These are phyloP conservation scores for Penicillium cataractarum DNA, from an alignment of 495 filamentous ascomycete species.

Conservation along the genomic window DNA sequence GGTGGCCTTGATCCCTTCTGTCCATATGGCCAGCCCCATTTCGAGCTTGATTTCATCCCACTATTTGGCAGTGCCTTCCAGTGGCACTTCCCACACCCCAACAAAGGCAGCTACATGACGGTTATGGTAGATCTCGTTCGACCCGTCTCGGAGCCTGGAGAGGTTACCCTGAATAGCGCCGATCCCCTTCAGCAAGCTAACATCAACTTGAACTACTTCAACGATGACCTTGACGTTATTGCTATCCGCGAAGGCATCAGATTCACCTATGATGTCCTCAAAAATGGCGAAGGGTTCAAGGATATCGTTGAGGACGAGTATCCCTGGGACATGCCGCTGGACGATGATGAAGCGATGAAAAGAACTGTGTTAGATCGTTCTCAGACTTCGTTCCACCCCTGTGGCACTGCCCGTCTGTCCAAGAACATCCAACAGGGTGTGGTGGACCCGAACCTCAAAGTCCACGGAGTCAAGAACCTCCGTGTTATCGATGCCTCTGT, in stretches of 20 bases:
- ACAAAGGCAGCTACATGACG: conserved; percentile 51
- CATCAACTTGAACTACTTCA: conserved; percentile 62
- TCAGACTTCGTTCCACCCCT: conserved; percentile 62
- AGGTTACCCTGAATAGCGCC: conserved; percentile 54
- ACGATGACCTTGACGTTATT: conserved; percentile 54
- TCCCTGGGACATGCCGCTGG: conserved; percentile 59
- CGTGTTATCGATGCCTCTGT: conserved; percentile 48
- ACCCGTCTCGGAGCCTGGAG: conserved; percentile 46
- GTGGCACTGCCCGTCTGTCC: conserved; percentile 54
- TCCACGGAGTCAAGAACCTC: conserved; percentile 55
- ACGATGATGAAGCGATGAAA: conserved; percentile 58
- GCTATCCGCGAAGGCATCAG: conserved; percentile 60
- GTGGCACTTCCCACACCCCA: conserved; percentile 60
- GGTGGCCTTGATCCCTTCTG: conserved; percentile 58
- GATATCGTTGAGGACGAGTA: conserved; percentile 57
- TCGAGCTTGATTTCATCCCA: conserved; percentile 65
- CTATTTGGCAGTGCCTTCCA: conserved; percentile 63
- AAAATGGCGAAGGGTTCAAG: conserved; percentile 56
- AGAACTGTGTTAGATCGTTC: conserved; percentile 54
- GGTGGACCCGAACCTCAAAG: conserved; percentile 54
- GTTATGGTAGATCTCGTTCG: conserved; percentile 63
- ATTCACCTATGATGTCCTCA: conserved; percentile 56
- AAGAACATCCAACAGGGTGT: conserved; percentile 55
- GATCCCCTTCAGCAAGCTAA: conserved; percentile 55
- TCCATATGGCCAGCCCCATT: conserved; percentile 62